Evolutionary conservation across 148 eudicot species (phyloP).

Genomic region (Chenopodium formosanum): DNA sequence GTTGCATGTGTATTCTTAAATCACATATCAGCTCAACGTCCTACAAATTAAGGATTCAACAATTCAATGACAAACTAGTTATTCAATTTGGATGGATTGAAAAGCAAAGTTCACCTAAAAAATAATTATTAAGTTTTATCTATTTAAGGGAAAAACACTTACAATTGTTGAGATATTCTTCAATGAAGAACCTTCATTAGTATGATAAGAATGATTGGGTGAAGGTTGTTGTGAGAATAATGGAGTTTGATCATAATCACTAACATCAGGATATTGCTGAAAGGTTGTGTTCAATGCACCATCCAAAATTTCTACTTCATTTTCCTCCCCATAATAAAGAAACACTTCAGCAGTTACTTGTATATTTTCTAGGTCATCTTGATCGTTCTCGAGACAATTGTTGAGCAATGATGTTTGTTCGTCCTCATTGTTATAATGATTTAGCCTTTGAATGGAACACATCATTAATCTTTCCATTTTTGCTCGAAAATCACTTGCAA

Average conservation of each 20-base stretch:
- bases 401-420: slow-evolving; percentile 18
- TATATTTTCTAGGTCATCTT: slow-evolving; percentile 3
- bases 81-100: no score
- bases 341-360: neutral
- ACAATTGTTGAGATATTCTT: slow-evolving; percentile 45
- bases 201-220: slow-evolving; percentile 28
- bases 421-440: slow-evolving; percentile 16
- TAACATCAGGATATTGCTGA: slow-evolving; percentile 28
- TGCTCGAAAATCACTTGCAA: slow-evolving; percentile 60
- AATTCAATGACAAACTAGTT: neutral
- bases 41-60: slow-evolving; percentile 26
- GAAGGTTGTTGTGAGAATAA: slow-evolving; percentile 28
- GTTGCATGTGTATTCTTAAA: slow-evolving; percentile 62
- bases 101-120: no score
- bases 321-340: neutral
- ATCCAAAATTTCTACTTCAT: slow-evolving; percentile 18
- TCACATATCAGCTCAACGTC: slow-evolving; percentile 73
- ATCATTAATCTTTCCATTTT: slow-evolving; percentile 64
- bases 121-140: no score
- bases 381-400: neutral
- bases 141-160: slow-evolving; percentile 16
- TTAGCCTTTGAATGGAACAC: slow-evolving; percentile 42
- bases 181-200: slow-evolving; percentile 20
- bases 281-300: slow-evolving; percentile 24
- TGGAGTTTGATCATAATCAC: slow-evolving; percentile 31